Evolutionary conservation across 768 basidiomycete species (phyloP), one percentile per base, ranked within the genome.

Genomic region (Inosperma sp.): DNA sequence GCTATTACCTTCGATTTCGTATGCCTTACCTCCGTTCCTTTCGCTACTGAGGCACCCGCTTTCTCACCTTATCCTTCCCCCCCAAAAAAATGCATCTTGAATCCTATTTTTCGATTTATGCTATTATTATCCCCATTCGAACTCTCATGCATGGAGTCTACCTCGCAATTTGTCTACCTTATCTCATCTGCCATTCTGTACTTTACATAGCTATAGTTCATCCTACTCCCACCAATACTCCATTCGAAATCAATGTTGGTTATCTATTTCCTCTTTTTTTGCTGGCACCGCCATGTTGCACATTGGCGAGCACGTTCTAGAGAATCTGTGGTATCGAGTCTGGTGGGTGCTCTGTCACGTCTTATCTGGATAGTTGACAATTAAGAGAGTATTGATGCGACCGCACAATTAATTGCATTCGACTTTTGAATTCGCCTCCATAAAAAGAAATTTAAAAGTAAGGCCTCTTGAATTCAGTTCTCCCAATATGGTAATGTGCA

Each of bases 141-240:
- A 43, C 50, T 25, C 41, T 34, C 33, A 26, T 25, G 42, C 42
- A 51, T 34, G 9, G 40, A 45, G 33, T 36, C 43, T 35, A 43
- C 45, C 34, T 35, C 19, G 34, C 42, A 45, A 25, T 17, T 13
- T 40, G 27, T 44, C 34, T 51, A 51, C 35, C 35, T 51, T 51
- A 51, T 51, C 39, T 43, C 50, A 43, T 43, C 39, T 17, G n/a
- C 44, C 49, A 51, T 43, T 51, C 23, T 51, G 43, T 51, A 51
- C 34, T 21, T 9, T 51, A 51, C 50, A 51, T 45, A 27, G 43
- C 50, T 51, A 51, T 51, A 51, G 50, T 51, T 36, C 33, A 43
- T 21, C 13, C 13, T 43, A 43, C 31, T 34, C 31, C 27, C 25
- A n/a, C 27, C 7, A 25, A 25, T 27, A 23, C 23, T 16, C 31